Base-by-base conservation (phyloP, 2,329 filamentous ascomycete genomes). In the Penicillium crustosum region DNA sequence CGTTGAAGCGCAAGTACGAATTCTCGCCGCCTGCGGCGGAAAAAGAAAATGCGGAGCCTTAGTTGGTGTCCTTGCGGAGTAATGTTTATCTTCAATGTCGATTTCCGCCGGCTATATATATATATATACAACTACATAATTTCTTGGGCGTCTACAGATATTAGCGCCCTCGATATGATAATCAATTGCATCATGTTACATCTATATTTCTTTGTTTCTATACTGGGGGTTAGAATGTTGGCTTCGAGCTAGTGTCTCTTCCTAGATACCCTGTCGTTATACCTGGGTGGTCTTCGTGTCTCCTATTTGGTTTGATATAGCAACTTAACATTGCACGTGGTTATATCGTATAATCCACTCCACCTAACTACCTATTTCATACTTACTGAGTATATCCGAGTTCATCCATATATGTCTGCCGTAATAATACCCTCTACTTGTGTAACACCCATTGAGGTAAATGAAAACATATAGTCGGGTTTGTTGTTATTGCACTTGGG, bases 21-120 rank as follows among this genome's bases (percentile, higher is more conserved):
- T 61, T 61, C 38, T 59, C 65, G 7, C 58, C 56, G 2, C 54
- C 57, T 35, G n/a, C 38, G 6, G 45, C 59, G 8, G 66, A 71
- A 47, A 68, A 66, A 42, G 69, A 71, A 49, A 66, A 66, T 8
- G 61, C 60, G 13, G 66, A 70, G 56, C 59, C 68, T 17, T 68
- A 69, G 38, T 17, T 17, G 57, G 50, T 41, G 53, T 56, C 38
- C 61, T 60, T 19, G 50, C 50, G 19, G 61, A 65, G 47, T 71
- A 62, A 65, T 59, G 49, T 60, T 45, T 36, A 38, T 43, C 33
- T 25, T 44, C 13, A 33, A 23, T 41, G 44, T 55, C 52, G 44
- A 55, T 42, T 35, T 41, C 55, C 21, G 42, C 42, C 43, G 49
- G n/a, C 49, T 31, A 47, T 48, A 35, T 29, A 45, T 29, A 45